Base-by-base conservation (phyloP, 176 grass and related monocot genomes). In the Juncus effusus region DNA sequence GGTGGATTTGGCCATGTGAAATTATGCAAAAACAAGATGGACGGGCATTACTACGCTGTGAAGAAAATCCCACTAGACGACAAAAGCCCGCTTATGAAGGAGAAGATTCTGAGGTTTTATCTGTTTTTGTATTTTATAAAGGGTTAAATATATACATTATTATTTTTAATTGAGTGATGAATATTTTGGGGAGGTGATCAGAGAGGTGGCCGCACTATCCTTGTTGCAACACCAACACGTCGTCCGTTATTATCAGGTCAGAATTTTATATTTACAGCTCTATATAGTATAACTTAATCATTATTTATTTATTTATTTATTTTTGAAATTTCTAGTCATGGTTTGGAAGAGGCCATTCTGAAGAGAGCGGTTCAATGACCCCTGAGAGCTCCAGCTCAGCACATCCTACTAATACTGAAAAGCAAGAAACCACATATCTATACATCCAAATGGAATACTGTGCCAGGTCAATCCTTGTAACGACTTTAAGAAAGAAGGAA, bases 381-480 rank as follows among this genome's bases (percentile, higher is more conserved):
- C 63, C 74, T 38, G 93, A 92, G 56, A 89, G 85, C 67, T 81
- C 70, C 70, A 97, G 62, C 61, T 79, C 75, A 64, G 82, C 79
- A 40, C 79, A 91, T 84, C 76, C 61, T 51, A 69, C 76, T 83
- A 85, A 57, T 82, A 82, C 67, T 59, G 76, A 83, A 76, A 88
- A 71, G 77, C 74, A 82, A 76, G 85, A 92, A 92, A 86, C 60
- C 36, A 97, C 88, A 54, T 91, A 92, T 76, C 71, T 97, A 79
- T 97, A 97, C 61, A 97, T 97, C 62, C 93, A 97, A 89, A 97
- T 97, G 93, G 93, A 97, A 61, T 96, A 91, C 81, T 96, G 93
- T 54, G 87, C 87, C 55, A 83, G 88, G 88, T 97, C 19, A 28
- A 28, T 28, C 19, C 19, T 28, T 28, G 19, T 28, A 28, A 28